Evolutionary conservation across 1,284 basidiomycete species (phyloP).

Genomic region (Amylostereum areolatum): DNA sequence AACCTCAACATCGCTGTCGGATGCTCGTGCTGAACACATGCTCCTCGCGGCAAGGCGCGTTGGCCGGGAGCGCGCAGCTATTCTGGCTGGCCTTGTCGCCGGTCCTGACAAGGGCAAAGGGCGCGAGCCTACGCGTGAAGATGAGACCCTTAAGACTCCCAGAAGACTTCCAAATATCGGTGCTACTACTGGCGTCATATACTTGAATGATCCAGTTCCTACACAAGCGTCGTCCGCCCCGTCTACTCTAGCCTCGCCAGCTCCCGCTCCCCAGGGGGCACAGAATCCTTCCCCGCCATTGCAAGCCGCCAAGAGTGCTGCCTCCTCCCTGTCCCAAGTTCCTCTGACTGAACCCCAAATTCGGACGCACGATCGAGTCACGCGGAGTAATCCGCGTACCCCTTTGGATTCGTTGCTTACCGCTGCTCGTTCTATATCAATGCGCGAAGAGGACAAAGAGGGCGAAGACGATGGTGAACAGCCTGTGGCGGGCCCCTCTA

Average conservation of each 20-base stretch:
- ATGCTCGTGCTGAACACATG: conserved; percentile 56
- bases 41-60: conserved; percentile 53
- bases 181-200: conserved; percentile 11
- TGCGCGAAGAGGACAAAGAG: conserved; percentile 37
- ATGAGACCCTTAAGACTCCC: conserved; percentile 13
- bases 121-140: conserved; percentile 21
- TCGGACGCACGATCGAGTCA: conserved; percentile 8
- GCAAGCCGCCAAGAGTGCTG: conserved; percentile 3
- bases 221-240: conserved; percentile 5
- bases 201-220: conserved; percentile 13
- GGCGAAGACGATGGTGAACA: conserved; percentile 19
- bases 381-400: conserved; percentile 25
- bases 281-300: too few relatives aligned
- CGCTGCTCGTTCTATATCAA: conserved; percentile 46
- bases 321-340: conserved; percentile 9
- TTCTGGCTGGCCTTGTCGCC: conserved; percentile 34
- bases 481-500: conserved; percentile 1
- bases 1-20: conserved; percentile 30
- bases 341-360: conserved; percentile 1
- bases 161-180: conserved; percentile 11
- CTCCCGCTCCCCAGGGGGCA: too few relatives aligned
- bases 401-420: conserved; percentile 50
- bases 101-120: conserved; percentile 21
- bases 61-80: conserved; percentile 44
- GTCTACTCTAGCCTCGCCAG: too few relatives aligned